Base-by-base conservation (phyloP, 2,329 filamentous ascomycete genomes). In the Xylariaceae sp. region DNA sequence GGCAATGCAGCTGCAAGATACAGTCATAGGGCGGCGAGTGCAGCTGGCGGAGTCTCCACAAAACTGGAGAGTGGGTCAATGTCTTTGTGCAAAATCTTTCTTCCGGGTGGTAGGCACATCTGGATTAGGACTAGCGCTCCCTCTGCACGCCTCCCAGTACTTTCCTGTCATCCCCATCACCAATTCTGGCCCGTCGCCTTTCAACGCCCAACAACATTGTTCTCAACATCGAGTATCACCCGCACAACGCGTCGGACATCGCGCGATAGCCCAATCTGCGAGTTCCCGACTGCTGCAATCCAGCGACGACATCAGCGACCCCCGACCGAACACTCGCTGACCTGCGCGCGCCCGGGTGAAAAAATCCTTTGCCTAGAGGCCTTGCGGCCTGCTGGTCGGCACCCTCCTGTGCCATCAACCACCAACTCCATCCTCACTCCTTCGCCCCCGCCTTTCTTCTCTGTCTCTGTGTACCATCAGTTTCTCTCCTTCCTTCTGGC, bases 181-280 rank as follows among this genome's bases (percentile, higher is more conserved):
- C 37, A 23, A 37, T 36, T 37, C 46, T 43, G 35, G 38, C 50
- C n/a, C 54, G 52, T 45, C 44, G 51, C 62, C 62, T 65, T 66
- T 61, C 64, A 62, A 65, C 67, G n/a, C 64, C 66, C 67, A 67
- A 69, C 67, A 71, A 68, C 69, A 63, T 57, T 49, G 44, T 46
- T 55, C 48, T 55, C 55, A 37, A 45, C 49, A 62, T 59, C 53
- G 51, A 60, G 53, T 44, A 47, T 57, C 50, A 69, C 76, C 72
- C 71, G 68, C 65, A 67, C 69, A 71, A 71, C 77, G 76, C 72
- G 73, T 74, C 75, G 68, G 67, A 65, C 69, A 71, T 70, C 70
- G 68, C 66, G 66, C 67, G 59, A 59, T 53, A 51, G 52, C 57
- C 56, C 55, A 57, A 59, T 50, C 52, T 47, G 57, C 61, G 60